Evolutionary conservation across 1,284 basidiomycete species (phyloP).

Genomic region (Athelia sp.): DNA sequence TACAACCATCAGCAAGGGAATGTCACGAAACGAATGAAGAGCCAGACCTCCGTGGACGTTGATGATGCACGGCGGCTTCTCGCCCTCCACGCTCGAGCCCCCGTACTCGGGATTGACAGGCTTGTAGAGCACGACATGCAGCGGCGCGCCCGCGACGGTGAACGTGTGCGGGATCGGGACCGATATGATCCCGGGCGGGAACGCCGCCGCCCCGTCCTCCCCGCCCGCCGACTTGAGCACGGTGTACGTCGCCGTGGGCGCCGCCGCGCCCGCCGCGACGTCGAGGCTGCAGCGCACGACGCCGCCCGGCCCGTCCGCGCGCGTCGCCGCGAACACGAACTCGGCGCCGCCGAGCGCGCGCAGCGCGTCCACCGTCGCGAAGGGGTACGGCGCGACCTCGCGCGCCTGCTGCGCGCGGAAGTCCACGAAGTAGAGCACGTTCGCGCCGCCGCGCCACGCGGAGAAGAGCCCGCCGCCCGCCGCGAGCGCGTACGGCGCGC

Average conservation of each 20-base stretch:
- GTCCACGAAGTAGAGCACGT: constrained; percentile 43
- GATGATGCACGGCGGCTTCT: constrained; percentile 63
- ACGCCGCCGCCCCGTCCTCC: neutral
- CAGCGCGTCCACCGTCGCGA: neutral
- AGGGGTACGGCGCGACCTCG: constrained; percentile 2
- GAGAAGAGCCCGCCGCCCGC: constrained; percentile 41
- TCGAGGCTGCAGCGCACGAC: neutral
- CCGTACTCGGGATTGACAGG: constrained; percentile 57
- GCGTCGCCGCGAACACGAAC: neutral
- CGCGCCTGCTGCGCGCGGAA: constrained; percentile 26
- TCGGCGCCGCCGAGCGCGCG: neutral
- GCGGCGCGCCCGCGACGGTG: constrained; percentile 24
- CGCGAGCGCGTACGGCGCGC: constrained; percentile 47
- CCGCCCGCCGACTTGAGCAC: neutral
- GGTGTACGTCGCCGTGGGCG: neutral
- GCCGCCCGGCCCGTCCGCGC: neutral
- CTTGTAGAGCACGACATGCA: constrained; percentile 57
- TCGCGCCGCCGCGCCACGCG: constrained; percentile 45
- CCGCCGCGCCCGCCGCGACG: neutral
- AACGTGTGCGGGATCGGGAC: constrained; percentile 41
- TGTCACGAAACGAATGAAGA: neutral
- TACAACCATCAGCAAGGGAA: neutral
- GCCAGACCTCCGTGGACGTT: constrained; percentile 48
- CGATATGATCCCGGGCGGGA: constrained; percentile 31
- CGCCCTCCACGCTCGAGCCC: constrained; percentile 38